Conservation (phyloP, 768 basidiomycete species). For the Brasilioporus rufonigricans region DNA sequence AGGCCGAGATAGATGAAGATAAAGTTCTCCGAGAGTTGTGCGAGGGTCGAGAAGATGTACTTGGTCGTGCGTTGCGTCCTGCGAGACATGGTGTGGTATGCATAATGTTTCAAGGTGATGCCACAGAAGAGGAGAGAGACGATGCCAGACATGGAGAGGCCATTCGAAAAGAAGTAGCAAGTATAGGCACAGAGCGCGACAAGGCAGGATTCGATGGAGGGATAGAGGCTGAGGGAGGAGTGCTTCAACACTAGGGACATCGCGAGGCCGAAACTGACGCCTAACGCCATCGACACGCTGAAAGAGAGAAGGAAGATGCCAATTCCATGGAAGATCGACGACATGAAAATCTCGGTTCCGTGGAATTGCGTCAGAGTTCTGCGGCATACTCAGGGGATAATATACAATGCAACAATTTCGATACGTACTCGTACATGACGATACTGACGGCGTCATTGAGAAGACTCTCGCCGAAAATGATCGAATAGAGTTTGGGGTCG, state of each 20-base stretch:
- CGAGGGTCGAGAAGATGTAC: slow-evolving; percentile 93
- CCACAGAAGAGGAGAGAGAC: slow-evolving; percentile 98
- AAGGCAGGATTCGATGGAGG: slow-evolving; percentile 96
- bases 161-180: slow-evolving; percentile 99
- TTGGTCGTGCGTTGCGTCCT: slow-evolving; percentile 92
- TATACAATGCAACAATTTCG: not conserved
- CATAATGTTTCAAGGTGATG: slow-evolving; percentile 98
- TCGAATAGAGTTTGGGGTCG: slow-evolving; percentile 94
- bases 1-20: slow-evolving; percentile 99
- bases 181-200: slow-evolving; percentile 94
- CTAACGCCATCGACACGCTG: slow-evolving; percentile 91
- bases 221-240: slow-evolving; percentile 80
- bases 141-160: slow-evolving; percentile 91
- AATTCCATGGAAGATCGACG: slow-evolving; percentile 92
- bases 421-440: slow-evolving; percentile 98
- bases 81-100: slow-evolving; percentile 99
- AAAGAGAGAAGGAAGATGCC: slow-evolving; percentile 97
- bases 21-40: slow-evolving; percentile 96
- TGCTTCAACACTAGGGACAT: slow-evolving; percentile 95
- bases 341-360: slow-evolving; percentile 80
- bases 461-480: slow-evolving; percentile 97
- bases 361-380: slow-evolving; percentile 94
- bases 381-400: slow-evolving; percentile 4
- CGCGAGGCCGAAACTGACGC: slow-evolving; percentile 85
- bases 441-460: slow-evolving; percentile 99